Base-by-base conservation (phyloP, 768 basidiomycete species). In the Leucosporidium yakuticum region DNA sequence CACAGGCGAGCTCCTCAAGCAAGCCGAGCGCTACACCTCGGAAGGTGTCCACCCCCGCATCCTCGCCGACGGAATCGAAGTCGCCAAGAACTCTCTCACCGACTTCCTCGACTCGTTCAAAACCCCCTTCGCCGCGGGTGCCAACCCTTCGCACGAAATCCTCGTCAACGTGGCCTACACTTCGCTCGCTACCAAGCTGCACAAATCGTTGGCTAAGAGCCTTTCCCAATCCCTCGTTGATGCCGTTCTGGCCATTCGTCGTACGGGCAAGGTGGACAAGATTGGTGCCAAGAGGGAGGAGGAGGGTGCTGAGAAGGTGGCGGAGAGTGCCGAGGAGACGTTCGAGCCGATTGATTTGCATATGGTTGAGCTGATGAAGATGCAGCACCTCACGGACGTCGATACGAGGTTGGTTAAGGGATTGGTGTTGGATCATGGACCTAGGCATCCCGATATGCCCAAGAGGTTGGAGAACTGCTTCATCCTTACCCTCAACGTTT, bases 351-450 rank as follows among this genome's bases (percentile, higher is more conserved):
- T 98, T 77, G 96, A 99, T 82, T 83, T 99, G 65, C 95, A 98
- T 81, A 99, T 99, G 96, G 82, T 99, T 61, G 96, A 99, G 81
- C 87, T 98, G 70, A 98, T 98, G 96, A 98, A 98, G 82, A 99
- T 99, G 96, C 95, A 96, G 79, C 96, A 99, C 81, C 89, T 94
- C 75, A 94, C 89, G 53, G 92, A 96, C 70, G 92, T 91, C 29
- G 96, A 99, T 79, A 99, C 96, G 36, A 90, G 96, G 78, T 86
- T 99, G 49, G 83, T 99, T 75, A 88, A 90, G 74, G 96, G 96
- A 47, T 84, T 99, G 66, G 96, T 99, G 55, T 83, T 99, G 74
- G 96, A 99, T 81, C 95, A 98, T 77, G 95, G 96, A 73, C 70
- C 70, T 15, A 83, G 96, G 73, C 96, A 99, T 81, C 95, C 96